Conservation (phyloP, 2,329 filamentous ascomycete species). For the Cladosporium colombiae region DNA sequence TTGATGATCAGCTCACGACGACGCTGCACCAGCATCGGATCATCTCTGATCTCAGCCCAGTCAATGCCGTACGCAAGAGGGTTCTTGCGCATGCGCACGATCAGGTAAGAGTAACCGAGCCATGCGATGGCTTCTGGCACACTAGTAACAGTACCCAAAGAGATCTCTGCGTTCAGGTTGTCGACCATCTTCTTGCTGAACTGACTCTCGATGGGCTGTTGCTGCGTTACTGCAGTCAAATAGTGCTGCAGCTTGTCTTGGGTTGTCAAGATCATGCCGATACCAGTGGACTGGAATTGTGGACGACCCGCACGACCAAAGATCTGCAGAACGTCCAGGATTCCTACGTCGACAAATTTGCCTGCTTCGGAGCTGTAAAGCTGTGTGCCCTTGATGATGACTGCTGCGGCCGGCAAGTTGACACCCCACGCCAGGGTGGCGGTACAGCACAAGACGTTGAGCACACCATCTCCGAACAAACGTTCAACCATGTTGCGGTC, state of each 20-base stretch:
- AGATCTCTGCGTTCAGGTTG: conserved; percentile 93
- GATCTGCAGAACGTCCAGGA: conserved; percentile 94
- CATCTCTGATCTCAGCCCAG: conserved; percentile 85
- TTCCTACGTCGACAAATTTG: conserved; percentile 94
- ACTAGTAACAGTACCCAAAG: conserved; percentile 91
- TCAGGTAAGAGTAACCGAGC: conserved; percentile 97
- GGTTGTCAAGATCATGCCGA: conserved; percentile 96
- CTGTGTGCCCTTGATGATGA: conserved; percentile 97
- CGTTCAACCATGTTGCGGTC: conserved; percentile 96
- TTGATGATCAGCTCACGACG: conserved; percentile 84
- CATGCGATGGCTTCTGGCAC: conserved; percentile 92
- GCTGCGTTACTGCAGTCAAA: conserved; percentile 86
- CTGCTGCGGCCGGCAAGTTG: conserved; percentile 92
- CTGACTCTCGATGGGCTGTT: conserved; percentile 95
- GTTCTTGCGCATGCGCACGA: conserved; percentile 92
- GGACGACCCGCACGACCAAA: conserved; percentile 97
- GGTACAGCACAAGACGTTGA: conserved; percentile 97
- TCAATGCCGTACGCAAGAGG: conserved; percentile 93
- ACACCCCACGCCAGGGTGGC: conserved; percentile 98
- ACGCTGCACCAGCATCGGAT: conserved; percentile 82
- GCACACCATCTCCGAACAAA: conserved; percentile 85
- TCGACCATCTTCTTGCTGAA: conserved; percentile 94
- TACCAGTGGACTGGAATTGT: conserved; percentile 95
- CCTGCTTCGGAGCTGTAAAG: conserved; percentile 95
- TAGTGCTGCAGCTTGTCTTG: conserved; percentile 94